Conservation (phyloP, 352 stramenopile species). For the Pythium oligandrum region DNA sequence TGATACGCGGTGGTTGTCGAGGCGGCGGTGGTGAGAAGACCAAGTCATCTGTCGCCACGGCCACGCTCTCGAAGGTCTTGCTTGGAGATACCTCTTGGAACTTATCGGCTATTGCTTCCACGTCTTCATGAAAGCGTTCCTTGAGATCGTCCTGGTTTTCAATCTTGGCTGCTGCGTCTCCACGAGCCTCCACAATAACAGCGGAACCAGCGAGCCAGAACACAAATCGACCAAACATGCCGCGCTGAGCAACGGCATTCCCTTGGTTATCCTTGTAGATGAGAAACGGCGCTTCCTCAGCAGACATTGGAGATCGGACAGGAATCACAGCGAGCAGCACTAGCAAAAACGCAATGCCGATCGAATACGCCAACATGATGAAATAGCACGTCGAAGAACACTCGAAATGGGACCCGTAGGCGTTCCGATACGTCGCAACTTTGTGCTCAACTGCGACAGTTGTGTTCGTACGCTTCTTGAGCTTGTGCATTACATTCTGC, state of each 20-base stretch:
- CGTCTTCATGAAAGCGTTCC: slow-evolving; percentile 24
- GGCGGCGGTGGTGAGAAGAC: slow-evolving; percentile 6
- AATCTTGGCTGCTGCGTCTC: not conserved
- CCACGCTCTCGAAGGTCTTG: slow-evolving; percentile 52
- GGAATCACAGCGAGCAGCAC: slow-evolving; percentile 42
- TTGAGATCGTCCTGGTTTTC: not conserved
- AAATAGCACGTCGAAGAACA: slow-evolving; percentile 44
- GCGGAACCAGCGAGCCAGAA: slow-evolving; percentile 5
- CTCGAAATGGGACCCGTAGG: slow-evolving; percentile 49
- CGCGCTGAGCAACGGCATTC: not conserved
- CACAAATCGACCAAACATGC: no score
- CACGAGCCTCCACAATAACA: slow-evolving; percentile 13
- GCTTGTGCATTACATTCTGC: not conserved
- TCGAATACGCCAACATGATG: slow-evolving; percentile 26
- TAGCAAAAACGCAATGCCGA: slow-evolving; percentile 25
- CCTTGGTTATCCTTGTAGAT: slow-evolving; percentile 21
- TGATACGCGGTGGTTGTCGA: not conserved
- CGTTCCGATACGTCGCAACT: slow-evolving; percentile 48
- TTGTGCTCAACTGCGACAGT: not conserved
- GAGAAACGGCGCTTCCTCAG: slow-evolving; percentile 25
- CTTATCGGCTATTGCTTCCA: slow-evolving; percentile 5
- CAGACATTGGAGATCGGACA: slow-evolving; percentile 17
- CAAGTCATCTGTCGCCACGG: slow-evolving; percentile 29
- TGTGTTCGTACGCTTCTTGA: not conserved
- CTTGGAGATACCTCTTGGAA: not conserved